A percentile compares a stretch with the other conserved stretches of the same genome.
These are phyloP conservation scores for Pseudogymnoascus sp. DNA, from an alignment of 2,329 filamentous ascomycete genomes.

Conservation along the genomic window DNA sequence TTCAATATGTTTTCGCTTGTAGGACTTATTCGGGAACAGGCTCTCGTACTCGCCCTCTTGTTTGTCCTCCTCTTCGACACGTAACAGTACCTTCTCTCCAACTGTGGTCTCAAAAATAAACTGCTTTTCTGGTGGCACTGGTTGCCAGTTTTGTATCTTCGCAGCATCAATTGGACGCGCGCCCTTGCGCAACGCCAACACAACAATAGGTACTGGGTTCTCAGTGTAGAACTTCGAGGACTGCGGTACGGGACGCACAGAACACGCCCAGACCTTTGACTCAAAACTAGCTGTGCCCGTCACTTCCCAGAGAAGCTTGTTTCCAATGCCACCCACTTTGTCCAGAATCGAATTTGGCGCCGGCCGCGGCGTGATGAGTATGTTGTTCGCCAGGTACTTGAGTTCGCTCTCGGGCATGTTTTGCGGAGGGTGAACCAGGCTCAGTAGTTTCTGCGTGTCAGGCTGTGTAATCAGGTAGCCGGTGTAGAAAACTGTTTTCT, in stretches of 20 bases:
- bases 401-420: slow-evolving; percentile 63
- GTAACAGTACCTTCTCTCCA: slow-evolving; percentile 76
- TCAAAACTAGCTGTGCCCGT: slow-evolving; percentile 69
- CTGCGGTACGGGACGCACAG: slow-evolving; percentile 65
- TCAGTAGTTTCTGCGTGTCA: slow-evolving; percentile 66
- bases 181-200: slow-evolving; percentile 72
- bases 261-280: slow-evolving; percentile 80
- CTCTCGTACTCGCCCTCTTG: slow-evolving; percentile 59
- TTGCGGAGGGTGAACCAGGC: slow-evolving; percentile 59
- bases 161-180: slow-evolving; percentile 72
- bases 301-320: slow-evolving; percentile 78
- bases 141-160: slow-evolving; percentile 78
- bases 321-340: slow-evolving; percentile 81
- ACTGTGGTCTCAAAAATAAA: slow-evolving; percentile 78
- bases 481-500: slow-evolving; percentile 85
- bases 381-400: slow-evolving; percentile 79
- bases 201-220: slow-evolving; percentile 69
- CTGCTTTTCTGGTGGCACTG: slow-evolving; percentile 62
- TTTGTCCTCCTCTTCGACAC: slow-evolving; percentile 67
- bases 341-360: slow-evolving; percentile 66
- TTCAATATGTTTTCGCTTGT: slow-evolving; percentile 57
- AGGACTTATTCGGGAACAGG: slow-evolving; percentile 52
- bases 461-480: slow-evolving; percentile 74
- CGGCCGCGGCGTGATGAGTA: slow-evolving; percentile 78
- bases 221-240: slow-evolving; percentile 70